Evolutionary conservation across 257 asterid genomes (phyloP).

Genomic region (Cordia subcordata): DNA sequence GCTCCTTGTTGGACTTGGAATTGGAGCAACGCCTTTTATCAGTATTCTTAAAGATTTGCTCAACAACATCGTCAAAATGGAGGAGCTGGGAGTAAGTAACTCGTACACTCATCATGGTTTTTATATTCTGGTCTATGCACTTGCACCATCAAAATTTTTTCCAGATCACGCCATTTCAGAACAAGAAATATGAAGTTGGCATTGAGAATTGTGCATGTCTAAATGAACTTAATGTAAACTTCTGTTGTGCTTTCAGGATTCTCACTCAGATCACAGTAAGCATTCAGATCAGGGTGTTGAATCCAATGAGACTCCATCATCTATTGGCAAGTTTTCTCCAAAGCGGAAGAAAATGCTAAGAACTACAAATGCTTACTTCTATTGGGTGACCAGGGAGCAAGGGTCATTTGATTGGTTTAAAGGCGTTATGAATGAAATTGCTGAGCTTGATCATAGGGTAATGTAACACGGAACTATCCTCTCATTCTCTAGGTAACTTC

Average conservation of each 20-base stretch:
- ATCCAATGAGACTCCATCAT: constrained; percentile 37
- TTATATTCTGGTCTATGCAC: background rate
- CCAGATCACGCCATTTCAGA: background rate
- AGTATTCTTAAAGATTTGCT: constrained; percentile 88
- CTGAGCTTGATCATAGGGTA: constrained; percentile 92
- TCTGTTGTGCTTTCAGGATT: constrained; percentile 56
- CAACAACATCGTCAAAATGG: constrained; percentile 74
- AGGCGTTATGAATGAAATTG: constrained; percentile 93
- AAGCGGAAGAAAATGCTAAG: constrained; percentile 49
- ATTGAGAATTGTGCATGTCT: background rate
- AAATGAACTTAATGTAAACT: background rate
- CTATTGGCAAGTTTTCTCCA: constrained; percentile 44
- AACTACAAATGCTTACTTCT: constrained; percentile 90
- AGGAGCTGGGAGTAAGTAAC: constrained; percentile 71
- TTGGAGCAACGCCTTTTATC: constrained; percentile 94
- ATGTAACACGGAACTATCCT: constrained; percentile 1
- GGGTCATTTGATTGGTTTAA: constrained; percentile 97
- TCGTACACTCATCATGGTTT: background rate
- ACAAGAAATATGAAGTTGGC: background rate
- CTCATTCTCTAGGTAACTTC: background rate
- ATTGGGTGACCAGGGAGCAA: constrained; percentile 98
- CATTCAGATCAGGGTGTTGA: constrained; percentile 54
- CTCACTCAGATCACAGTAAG: constrained; percentile 56
- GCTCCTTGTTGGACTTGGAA: constrained; percentile 92
- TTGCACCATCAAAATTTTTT: background rate